phyloP scores from a whole-genome alignment of 352 stramenopile species.

The Globisporangium sylvaticum region DNA sequence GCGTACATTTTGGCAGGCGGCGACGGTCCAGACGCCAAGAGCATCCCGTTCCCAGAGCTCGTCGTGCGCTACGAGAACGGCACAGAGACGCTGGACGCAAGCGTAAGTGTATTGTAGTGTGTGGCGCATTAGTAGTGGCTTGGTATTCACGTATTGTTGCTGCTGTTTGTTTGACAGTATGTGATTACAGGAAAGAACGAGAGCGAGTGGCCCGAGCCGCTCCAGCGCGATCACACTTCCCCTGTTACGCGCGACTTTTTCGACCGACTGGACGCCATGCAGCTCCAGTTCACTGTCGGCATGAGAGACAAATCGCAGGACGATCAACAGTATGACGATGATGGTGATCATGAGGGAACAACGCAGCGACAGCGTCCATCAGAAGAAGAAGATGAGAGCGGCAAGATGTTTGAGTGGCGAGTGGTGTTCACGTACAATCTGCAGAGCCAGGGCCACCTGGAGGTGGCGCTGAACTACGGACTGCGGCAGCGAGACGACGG shows the following conservation, averaged over 20 bases:
- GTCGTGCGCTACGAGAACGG: conserved; percentile 36
- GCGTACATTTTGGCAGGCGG: conserved; percentile 34
- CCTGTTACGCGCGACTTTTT: conserved; percentile 55
- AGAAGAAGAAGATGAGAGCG: not conserved
- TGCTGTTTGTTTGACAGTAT: conserved; percentile 22
- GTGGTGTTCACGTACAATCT: conserved; percentile 65
- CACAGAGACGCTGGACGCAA: conserved; percentile 22
- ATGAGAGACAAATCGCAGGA: conserved; percentile 29
- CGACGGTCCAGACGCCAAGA: conserved; percentile 13
- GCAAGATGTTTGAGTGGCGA: conserved; percentile 52
- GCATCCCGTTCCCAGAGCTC: conserved; percentile 39
- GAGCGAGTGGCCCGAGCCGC: conserved; percentile 46
- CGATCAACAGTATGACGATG: not conserved
- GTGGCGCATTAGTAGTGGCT: not conserved
- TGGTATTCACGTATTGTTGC: not conserved
- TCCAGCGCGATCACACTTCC: conserved; percentile 28
- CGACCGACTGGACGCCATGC: conserved; percentile 57
- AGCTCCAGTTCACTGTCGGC: conserved; percentile 51
- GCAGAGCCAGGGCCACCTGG: conserved; percentile 63
- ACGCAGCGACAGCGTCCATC: too few relatives aligned
- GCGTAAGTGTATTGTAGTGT: conserved; percentile 4
- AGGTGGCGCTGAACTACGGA: conserved; percentile 57
- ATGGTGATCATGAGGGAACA: too few relatives aligned
- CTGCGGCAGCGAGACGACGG: conserved; percentile 18
- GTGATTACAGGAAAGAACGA: conserved; percentile 35